Conservation (phyloP, 306 rosid species). For the Cucurbita moschata region DNA sequence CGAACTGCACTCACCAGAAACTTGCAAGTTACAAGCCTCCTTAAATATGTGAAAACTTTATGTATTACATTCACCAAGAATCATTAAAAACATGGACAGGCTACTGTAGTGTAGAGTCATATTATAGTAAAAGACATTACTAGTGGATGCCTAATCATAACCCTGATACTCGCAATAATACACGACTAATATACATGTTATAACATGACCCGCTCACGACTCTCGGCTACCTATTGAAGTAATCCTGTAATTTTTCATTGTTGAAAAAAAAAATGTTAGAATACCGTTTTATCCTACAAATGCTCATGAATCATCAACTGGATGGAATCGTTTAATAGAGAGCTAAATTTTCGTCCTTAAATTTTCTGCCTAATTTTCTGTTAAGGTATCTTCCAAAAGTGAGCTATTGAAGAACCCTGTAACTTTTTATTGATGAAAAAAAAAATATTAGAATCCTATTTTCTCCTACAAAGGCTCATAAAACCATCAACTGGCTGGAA, state of each 20-base stretch:
- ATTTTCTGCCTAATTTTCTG: not conserved
- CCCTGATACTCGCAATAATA: not conserved
- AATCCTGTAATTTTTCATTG: not conserved
- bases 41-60: not conserved
- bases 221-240: not conserved
- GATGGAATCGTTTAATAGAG: not conserved
- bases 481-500: not conserved
- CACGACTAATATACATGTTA: not conserved
- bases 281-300: not conserved
- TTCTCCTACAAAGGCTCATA: not conserved
- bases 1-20: not conserved
- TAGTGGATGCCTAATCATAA: not conserved
- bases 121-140: not conserved
- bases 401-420: not conserved
- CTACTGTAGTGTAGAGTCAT: not conserved
- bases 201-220: not conserved
- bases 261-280: not conserved
- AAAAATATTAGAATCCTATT: not conserved
- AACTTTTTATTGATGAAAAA: no score
- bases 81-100: not conserved
- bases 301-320: not conserved
- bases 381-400: no score
- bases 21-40: not conserved
- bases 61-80: not conserved
- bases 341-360: not conserved